Evolutionary conservation across 2,329 filamentous ascomycete species (phyloP).

Genomic region (Sporothrix pallida): DNA sequence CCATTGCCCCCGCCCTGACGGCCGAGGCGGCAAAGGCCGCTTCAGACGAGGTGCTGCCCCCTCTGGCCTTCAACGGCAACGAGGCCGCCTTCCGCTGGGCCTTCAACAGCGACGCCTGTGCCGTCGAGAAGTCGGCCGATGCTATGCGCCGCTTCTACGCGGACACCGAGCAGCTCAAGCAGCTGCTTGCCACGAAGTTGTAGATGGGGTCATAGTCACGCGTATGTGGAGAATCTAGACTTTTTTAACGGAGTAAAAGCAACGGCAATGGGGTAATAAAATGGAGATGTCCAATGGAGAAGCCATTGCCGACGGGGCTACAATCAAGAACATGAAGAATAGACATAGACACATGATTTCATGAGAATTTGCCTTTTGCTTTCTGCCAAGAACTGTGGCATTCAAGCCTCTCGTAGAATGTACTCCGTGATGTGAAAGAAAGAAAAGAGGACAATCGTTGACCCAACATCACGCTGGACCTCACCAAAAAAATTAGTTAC

Average conservation of each 20-base stretch:
- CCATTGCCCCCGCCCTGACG: constrained; percentile 75
- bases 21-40: constrained; percentile 55
- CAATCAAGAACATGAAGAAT: neutral
- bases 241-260: neutral
- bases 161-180: constrained; percentile 75
- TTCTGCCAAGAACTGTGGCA: neutral
- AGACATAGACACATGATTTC: constrained; percentile 20
- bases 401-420: neutral
- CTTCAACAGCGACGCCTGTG: constrained; percentile 82
- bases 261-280: neutral
- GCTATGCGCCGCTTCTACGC: constrained; percentile 81
- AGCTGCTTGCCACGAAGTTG: constrained; percentile 56
- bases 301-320: neutral
- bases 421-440: neutral
- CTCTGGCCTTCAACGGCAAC: constrained; percentile 72
- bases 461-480: neutral
- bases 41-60: constrained; percentile 63
- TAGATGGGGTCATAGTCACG: neutral
- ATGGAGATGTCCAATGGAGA: neutral
- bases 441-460: neutral
- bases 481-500: neutral
- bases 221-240: neutral
- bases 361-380: neutral
- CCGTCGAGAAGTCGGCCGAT: constrained; percentile 78
- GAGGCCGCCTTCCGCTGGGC: constrained; percentile 76